A percentile compares a stretch with the other conserved stretches of the same genome.
phyloP scores from a whole-genome alignment of 2,329 filamentous ascomycete species.

The Aspergillus pseudoterreus region DNA sequence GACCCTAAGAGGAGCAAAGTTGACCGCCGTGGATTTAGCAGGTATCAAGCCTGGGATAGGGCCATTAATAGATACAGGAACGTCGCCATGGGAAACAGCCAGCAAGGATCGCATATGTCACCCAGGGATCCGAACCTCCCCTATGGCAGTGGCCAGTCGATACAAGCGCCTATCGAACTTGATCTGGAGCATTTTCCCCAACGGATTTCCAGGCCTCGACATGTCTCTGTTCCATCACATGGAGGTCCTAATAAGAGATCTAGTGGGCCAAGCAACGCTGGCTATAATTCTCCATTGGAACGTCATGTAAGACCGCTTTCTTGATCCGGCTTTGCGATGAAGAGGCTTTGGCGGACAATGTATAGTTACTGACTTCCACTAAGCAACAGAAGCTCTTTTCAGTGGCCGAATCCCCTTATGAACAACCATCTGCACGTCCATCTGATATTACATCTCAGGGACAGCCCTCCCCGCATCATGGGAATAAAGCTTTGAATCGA shows the following conservation, averaged over 20 bases:
- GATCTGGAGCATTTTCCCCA: constrained; percentile 11
- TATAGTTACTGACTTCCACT: constrained; percentile 22
- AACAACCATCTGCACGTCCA: constrained; percentile 19
- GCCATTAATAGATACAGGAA: constrained; percentile 40
- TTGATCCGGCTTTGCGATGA: background rate
- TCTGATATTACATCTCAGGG: constrained; percentile 20
- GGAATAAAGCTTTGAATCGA: constrained; percentile 15
- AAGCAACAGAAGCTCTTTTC: constrained; percentile 20
- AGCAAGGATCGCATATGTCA: constrained; percentile 6
- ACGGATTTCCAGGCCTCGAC: constrained; percentile 8
- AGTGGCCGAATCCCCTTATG: constrained; percentile 14
- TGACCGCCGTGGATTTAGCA: constrained; percentile 44
- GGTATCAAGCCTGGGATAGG: constrained; percentile 47
- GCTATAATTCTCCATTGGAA: constrained; percentile 8
- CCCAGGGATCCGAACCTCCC: constrained; percentile 15
- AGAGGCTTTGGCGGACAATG: background rate
- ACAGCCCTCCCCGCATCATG: constrained; percentile 15
- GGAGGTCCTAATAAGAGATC: no score
- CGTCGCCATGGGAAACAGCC: constrained; percentile 16
- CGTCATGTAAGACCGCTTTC: constrained; percentile 17
- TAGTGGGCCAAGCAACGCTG: constrained; percentile 9
- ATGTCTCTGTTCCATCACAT: constrained; percentile 14
- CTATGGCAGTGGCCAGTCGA: constrained; percentile 16
- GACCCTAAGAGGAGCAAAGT: constrained; percentile 30
- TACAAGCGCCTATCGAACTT: constrained; percentile 13